Percentiles rank a stretch among this genome's conserved stretches.
Conservation (phyloP, 2,329 filamentous ascomycete genomes). For the Talaromyces atroroseus region DNA sequence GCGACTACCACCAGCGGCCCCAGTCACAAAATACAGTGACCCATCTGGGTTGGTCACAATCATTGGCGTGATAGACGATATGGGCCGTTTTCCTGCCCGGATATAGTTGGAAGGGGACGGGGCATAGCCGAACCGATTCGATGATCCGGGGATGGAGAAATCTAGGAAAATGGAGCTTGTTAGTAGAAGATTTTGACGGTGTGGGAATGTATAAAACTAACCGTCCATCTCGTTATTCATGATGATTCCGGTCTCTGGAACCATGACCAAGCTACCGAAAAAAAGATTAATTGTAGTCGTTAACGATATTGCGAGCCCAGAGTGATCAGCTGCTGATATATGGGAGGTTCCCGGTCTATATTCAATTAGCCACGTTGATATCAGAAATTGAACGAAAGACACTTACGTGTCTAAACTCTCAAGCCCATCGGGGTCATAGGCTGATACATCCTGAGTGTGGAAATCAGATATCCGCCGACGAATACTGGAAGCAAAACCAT, state of each 20-base stretch:
- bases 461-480: constrained; percentile 65
- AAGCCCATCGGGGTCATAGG: constrained; percentile 65
- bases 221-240: constrained; percentile 60
- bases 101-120: constrained; percentile 78
- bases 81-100: constrained; percentile 70
- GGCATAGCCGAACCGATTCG: constrained; percentile 79
- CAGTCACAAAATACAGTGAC: constrained; percentile 62
- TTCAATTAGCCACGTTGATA: not conserved
- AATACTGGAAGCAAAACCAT: constrained; percentile 54
- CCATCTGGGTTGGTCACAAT: constrained; percentile 66
- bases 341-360: constrained; percentile 48
- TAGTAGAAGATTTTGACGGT: not conserved
- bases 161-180: constrained; percentile 46
- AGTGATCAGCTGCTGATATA: constrained; percentile 60
- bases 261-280: constrained; percentile 74
- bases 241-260: constrained; percentile 76
- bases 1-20: constrained; percentile 72
- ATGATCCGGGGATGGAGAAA: constrained; percentile 73
- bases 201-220: constrained; percentile 33
- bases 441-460: constrained; percentile 63
- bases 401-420: constrained; percentile 58
- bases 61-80: constrained; percentile 75
- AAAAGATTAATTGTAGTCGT: constrained; percentile 86
- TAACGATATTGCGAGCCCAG: constrained; percentile 70
- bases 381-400: not conserved